phyloP scores from a whole-genome alignment of 2,329 filamentous ascomycete genomes.

The Venturia aucupariae region DNA sequence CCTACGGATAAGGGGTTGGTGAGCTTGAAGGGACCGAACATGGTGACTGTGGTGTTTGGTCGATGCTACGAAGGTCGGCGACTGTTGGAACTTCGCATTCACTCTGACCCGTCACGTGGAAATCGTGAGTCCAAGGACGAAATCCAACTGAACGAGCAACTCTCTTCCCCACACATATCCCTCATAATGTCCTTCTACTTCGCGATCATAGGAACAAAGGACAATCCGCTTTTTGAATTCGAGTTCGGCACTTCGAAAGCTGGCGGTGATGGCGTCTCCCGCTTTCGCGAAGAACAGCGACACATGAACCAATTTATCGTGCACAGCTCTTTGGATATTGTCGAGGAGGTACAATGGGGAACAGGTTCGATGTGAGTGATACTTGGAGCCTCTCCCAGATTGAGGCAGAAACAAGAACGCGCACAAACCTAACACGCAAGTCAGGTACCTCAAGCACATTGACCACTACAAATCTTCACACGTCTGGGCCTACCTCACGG shows the following conservation, averaged over 20 bases:
- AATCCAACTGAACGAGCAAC: no score
- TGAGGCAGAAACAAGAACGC: neutral
- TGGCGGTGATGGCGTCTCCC: constrained; percentile 83
- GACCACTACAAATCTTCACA: constrained; percentile 96
- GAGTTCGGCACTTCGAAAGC: constrained; percentile 96
- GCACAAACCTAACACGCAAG: constrained; percentile 4
- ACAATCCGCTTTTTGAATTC: constrained; percentile 93
- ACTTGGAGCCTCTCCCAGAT: neutral
- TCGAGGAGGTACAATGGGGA: constrained; percentile 94
- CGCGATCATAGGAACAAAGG: constrained; percentile 87
- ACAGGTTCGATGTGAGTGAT: constrained; percentile 66
- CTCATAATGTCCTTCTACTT: constrained; percentile 92
- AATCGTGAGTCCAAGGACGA: neutral
- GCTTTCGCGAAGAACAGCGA: constrained; percentile 78
- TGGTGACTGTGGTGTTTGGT: constrained; percentile 33
- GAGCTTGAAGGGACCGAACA: constrained; percentile 78
- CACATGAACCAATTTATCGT: constrained; percentile 98
- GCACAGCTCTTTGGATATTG: constrained; percentile 86
- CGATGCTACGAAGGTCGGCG: neutral
- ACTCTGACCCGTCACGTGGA: neutral
- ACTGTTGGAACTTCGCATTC: neutral
- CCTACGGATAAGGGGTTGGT: constrained; percentile 69
- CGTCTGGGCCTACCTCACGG: constrained; percentile 90
- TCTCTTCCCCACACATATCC: neutral
- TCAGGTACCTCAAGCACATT: constrained; percentile 88